These are phyloP conservation scores for Furcasterigmium furcatum DNA, from an alignment of 2,329 filamentous ascomycete genomes.

Conservation along the genomic window DNA sequence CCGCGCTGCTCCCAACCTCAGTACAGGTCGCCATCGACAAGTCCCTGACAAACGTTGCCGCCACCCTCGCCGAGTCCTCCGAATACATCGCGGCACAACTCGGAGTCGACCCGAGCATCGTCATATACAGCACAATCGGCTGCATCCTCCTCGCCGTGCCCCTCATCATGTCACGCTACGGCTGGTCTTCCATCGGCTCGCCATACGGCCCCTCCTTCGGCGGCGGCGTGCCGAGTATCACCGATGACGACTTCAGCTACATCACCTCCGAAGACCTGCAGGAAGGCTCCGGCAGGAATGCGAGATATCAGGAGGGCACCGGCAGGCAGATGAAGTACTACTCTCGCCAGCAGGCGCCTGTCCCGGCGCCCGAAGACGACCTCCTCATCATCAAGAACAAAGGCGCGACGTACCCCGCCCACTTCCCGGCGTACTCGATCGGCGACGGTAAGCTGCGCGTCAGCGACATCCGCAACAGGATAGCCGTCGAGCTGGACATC, in stretches of 20 bases:
- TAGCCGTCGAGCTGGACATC: conserved; percentile 63
- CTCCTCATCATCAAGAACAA: conserved; percentile 68
- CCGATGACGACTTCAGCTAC: conserved; percentile 76
- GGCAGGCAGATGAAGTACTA: conserved; percentile 34
- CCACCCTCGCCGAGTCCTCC: conserved; percentile 43
- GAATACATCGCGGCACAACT: conserved; percentile 48
- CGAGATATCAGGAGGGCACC: conserved; percentile 24
- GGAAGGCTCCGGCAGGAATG: conserved; percentile 18
- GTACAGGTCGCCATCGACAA: conserved; percentile 53
- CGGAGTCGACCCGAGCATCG: conserved; percentile 43
- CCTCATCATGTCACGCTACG: conserved; percentile 53
- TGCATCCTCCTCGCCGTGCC: conserved; percentile 45
- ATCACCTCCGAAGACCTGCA: conserved; percentile 75
- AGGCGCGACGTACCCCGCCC: conserved; percentile 62
- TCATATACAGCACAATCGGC: conserved; percentile 48
- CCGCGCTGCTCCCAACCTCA: conserved; percentile 42
- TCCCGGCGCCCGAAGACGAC: conserved; percentile 57
- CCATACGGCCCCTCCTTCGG: conserved; percentile 45
- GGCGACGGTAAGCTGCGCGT: conserved; percentile 69
- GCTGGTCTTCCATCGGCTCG: conserved; percentile 43
- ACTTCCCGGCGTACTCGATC: conserved; percentile 74
- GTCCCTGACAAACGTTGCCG: conserved; percentile 45
- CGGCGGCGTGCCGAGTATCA: conserved; percentile 57
- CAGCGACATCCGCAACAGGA: conserved; percentile 63
- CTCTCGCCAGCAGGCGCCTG: conserved; percentile 28